A percentile compares a stretch with the other conserved stretches of the same genome.
These are phyloP conservation scores for Saccharomycopsis vini DNA, from an alignment of 805 yeast genomes.

Conservation along the genomic window DNA sequence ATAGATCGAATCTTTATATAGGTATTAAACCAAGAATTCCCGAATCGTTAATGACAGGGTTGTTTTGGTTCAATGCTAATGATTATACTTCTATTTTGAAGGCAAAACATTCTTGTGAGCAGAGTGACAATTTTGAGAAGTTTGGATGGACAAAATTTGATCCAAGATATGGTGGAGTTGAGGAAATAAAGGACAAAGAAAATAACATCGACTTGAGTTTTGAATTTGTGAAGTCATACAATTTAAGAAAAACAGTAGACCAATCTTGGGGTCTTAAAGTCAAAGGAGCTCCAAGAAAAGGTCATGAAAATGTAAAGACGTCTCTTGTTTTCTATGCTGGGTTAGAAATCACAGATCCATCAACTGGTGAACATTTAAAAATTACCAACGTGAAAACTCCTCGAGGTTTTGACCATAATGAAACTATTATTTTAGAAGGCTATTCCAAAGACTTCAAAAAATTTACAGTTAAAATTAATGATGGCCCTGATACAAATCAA, in stretches of 20 bases:
- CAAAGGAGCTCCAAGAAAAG: constrained; percentile 51
- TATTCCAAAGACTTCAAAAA: constrained; percentile 54
- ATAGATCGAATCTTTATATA: constrained; percentile 75
- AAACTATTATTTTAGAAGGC: constrained; percentile 39
- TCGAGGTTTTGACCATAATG: constrained; percentile 27
- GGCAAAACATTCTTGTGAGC: constrained; percentile 70
- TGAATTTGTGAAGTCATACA: constrained; percentile 55
- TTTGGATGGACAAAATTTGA: constrained; percentile 88
- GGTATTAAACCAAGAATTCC: constrained; percentile 84
- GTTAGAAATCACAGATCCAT: constrained; percentile 40
- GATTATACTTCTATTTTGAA: constrained; percentile 41
- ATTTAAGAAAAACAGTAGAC: constrained; percentile 42
- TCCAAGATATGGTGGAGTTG: constrained; percentile 80
- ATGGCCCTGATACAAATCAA: constrained; percentile 39
- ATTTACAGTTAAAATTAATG: constrained; percentile 53
- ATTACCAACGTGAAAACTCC: constrained; percentile 26
- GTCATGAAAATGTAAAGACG: constrained; percentile 40
- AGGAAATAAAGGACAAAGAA: constrained; percentile 59
- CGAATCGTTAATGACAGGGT: constrained; percentile 62
- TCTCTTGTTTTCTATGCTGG: constrained; percentile 75
- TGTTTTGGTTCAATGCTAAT: constrained; percentile 80
- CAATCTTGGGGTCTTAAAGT: constrained; percentile 73
- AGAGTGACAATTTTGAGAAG: constrained; percentile 54
- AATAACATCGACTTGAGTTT: constrained; percentile 55
- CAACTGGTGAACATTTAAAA: constrained; percentile 22